Conservation (phyloP, 768 basidiomycete genomes). For the Leccinum ochraceum region DNA sequence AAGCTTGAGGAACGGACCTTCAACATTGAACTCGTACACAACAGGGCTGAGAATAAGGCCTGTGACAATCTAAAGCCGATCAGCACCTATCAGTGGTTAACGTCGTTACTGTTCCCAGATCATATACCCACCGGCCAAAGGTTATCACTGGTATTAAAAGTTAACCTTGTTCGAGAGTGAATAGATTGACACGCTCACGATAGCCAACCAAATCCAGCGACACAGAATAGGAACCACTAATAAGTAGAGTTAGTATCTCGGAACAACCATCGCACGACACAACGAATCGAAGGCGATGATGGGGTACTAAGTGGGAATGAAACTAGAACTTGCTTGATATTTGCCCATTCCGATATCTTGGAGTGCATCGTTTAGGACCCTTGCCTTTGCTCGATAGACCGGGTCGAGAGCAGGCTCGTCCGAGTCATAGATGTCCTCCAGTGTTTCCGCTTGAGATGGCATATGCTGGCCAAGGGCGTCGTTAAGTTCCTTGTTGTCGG, state of each 20-base stretch:
- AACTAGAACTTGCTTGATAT: constrained; percentile 49
- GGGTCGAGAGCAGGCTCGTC: constrained; percentile 44
- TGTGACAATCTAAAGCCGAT: constrained; percentile 52
- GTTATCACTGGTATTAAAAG: constrained; percentile 51
- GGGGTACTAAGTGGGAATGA: not conserved
- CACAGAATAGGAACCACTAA: constrained; percentile 63
- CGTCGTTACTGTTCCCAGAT: not conserved
- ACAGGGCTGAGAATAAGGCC: constrained; percentile 66
- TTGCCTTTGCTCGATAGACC: constrained; percentile 58
- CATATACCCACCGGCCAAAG: constrained; percentile 62
- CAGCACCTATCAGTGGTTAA: not conserved
- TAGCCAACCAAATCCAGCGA: constrained; percentile 76
- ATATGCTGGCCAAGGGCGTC: not conserved
- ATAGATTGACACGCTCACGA: constrained; percentile 46
- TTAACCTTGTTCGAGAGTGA: not conserved
- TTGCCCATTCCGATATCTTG: constrained; percentile 73
- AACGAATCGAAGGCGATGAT: not conserved
- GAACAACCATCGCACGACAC: not conserved
- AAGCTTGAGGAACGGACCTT: constrained; percentile 64
- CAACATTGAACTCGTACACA: constrained; percentile 61
- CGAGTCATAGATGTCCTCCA: constrained; percentile 25
- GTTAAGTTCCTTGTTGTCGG: constrained; percentile 5
- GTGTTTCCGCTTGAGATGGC: constrained; percentile 11
- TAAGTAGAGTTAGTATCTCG: not conserved
- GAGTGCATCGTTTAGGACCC: constrained; percentile 57